These are phyloP conservation scores for Rhodosporidiobolus sp. DNA, from an alignment of 768 basidiomycete species.

Conservation along the genomic window DNA sequence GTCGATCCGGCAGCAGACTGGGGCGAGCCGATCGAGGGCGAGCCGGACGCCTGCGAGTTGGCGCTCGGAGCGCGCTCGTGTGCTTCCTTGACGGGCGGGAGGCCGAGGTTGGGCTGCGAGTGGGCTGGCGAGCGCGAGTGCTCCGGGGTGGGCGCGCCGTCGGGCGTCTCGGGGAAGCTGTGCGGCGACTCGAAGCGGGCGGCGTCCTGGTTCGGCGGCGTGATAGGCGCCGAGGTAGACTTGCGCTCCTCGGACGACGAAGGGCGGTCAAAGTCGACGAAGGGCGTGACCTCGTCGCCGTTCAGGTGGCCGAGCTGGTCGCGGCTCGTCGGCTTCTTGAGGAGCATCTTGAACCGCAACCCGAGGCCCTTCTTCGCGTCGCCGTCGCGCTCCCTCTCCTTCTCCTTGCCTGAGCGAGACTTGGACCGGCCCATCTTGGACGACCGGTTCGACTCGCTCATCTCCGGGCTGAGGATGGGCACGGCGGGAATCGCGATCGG, in stretches of 20 bases:
- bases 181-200: constrained; percentile 20
- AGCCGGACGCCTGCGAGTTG: neutral
- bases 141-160: constrained; percentile 1
- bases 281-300: constrained; percentile 40
- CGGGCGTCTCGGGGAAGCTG: constrained; percentile 16
- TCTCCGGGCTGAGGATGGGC: constrained; percentile 20
- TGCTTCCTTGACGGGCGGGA: constrained; percentile 1
- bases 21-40: neutral
- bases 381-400: constrained; percentile 7
- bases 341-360: constrained; percentile 33
- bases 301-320: constrained; percentile 34
- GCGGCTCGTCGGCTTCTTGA: constrained; percentile 31
- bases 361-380: constrained; percentile 19
- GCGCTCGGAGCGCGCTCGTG: neutral
- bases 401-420: neutral
- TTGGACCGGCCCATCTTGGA: constrained; percentile 4
- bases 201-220: constrained; percentile 23
- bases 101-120: neutral
- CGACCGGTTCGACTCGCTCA: neutral
- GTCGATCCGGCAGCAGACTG: neutral
- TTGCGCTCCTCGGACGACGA: neutral
- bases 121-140: neutral
- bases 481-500: constrained; percentile 36
- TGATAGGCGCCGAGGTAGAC: neutral
- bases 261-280: constrained; percentile 16